Percentiles rank a stretch among this genome's conserved stretches.
Evolutionary conservation across 331 rosid species (phyloP).

Genomic region (Quercus phellos): DNA sequence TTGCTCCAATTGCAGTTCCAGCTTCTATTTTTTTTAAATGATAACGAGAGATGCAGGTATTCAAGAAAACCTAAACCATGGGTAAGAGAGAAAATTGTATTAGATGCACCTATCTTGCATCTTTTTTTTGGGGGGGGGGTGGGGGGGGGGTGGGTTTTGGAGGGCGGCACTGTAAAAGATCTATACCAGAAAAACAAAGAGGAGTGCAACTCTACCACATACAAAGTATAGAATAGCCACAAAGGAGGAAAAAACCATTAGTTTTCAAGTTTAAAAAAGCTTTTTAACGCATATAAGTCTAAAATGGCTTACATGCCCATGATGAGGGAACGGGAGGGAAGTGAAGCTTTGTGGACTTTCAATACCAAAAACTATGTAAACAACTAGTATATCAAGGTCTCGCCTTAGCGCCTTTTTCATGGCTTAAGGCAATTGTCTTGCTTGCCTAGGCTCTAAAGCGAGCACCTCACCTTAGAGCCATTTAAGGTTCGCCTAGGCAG

Average conservation of each 20-base stretch:
- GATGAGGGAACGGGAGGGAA: background rate
- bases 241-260: background rate
- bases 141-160: too few relatives aligned
- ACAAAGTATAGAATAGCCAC: background rate
- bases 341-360: background rate
- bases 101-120: background rate
- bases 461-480: too few relatives aligned
- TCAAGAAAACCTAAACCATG: conserved; percentile 60
- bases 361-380: background rate
- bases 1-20: conserved; percentile 91
- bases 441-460: too few relatives aligned
- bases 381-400: background rate
- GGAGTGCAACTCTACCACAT: background rate
- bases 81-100: background rate
- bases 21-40: conserved; percentile 67
- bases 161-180: background rate
- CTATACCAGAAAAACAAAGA: background rate
- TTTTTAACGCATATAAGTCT: background rate
- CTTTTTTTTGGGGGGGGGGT: background rate
- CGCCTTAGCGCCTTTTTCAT: too few relatives aligned
- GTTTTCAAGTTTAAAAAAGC: background rate
- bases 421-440: too few relatives aligned
- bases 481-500: too few relatives aligned
- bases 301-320: background rate
- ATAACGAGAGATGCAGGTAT: conserved; percentile 82